Base-by-base conservation (phyloP, 2,329 filamentous ascomycete genomes). In the Stromatinia cepivora region DNA sequence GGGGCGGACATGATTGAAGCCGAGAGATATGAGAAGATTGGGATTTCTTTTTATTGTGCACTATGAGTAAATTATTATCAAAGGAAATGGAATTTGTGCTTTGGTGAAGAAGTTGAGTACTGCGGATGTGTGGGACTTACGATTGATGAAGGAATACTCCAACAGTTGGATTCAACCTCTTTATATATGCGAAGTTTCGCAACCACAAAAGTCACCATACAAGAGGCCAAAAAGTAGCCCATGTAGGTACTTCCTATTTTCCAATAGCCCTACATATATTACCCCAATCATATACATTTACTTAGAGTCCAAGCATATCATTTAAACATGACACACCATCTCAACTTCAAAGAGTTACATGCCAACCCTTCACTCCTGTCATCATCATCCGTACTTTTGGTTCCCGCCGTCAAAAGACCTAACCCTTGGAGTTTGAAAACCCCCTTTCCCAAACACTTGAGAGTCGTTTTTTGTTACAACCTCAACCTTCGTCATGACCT, bases 1-100 rank as follows among this genome's bases (percentile, higher is more conserved):
- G n/a, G n/a, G 66, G 70, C 67, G 69, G 65, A 48, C 61, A 64
- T 64, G 46, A 48, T 50, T 8, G 31, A 61, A 62, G 28, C 67
- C 53, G 50, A 28, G 28, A 62, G 31, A 42, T 22, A 52, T n/a
- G 17, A 25, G 25, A 20, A n/a, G 25, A 4, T 3, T 4, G 9
- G n/a, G 13, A 10, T 4, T 10, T n/a, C 2, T 17, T 42, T 54
- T 39, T 42, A 6, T 34, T 20, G 7, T 28, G 4, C 11, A 31
- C 13, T 34, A 42, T 34, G 11, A 11, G 13, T 42, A 17, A 17
- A 15, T 4, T 10, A 15, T 57, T 17, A 4, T 5, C 20, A 22
- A 31, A 9, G 6, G 31, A 7, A 52, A 31, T 9, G 4, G 34
- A 31, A 25, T 39, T 58, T 15, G 4, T 13, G 17, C 8, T 4